Base-by-base conservation (phyloP, 176 grass and related monocot genomes). In the Triticum timopheevii region DNA sequence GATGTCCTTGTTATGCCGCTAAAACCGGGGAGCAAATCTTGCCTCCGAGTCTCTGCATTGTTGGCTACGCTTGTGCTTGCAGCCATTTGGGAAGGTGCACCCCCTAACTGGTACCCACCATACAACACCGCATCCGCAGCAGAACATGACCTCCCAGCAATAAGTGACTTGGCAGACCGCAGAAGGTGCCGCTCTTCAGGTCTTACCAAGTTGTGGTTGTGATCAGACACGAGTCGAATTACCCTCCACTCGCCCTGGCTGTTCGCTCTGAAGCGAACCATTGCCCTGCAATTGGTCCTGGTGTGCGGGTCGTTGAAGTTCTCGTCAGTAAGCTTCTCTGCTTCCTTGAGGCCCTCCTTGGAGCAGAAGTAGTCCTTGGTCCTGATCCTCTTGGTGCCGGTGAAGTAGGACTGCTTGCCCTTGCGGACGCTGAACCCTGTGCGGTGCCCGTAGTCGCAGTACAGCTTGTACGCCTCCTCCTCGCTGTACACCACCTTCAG, bases 301-400 rank as follows among this genome's bases (percentile, higher is more conserved):
- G 94, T 95, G 59, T 95, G 91, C 0, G 91, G 94, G 42, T 95
- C 91, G 4, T 93, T 91, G 87, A 89, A 95, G 73, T 93, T 92
- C 0, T 89, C 70, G 6, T 95, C 89, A 0, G 86, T 95, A 47
- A 93, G 89, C 35, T 89, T 89, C 56, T 95, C 94, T 39, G 83
- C 91, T 78, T 95, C 91, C 81, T 90, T 95, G 28, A 91, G 76
- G 17, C 94, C 94, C 82, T 95, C 94, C 75, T 95, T 95, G 69
- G 94, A 95, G 89, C 94, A 95, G 88, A 91, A 95, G 42, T 95
- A 95, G 77, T 95, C 94, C 84, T 95, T 95, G 36, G 94, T 93
- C 35, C 94, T 80, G 47, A 95, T 91, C 87, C 80, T 84, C 78
- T 95, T 95, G 11, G 94, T 95, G 79, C 94, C 94, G 0, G 91